Percentiles rank a stretch among this genome's conserved stretches.
Evolutionary conservation across 2,329 filamentous ascomycete species (phyloP).

Genomic region (Helicocarpus griseus): DNA sequence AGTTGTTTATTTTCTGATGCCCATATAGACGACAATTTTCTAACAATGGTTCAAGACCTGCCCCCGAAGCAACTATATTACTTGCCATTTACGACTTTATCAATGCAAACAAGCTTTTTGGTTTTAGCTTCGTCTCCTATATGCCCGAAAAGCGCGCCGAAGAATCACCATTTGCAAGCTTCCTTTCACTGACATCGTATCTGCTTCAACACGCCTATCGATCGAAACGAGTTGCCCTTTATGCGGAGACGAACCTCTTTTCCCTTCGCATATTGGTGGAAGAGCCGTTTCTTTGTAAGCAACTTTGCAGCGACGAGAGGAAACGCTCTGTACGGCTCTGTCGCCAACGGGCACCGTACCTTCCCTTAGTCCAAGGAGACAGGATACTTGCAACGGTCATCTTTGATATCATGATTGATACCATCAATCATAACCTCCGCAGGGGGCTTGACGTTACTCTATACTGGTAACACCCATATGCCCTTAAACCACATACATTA

Average conservation of each 20-base stretch:
- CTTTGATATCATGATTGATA: constrained; percentile 80
- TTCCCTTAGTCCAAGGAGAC: constrained; percentile 64
- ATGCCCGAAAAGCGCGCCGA: constrained; percentile 51
- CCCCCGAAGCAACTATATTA: constrained; percentile 66
- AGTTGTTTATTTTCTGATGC: constrained; percentile 26
- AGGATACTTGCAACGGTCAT: constrained; percentile 66
- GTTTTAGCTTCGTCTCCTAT: constrained; percentile 66
- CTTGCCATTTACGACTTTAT: constrained; percentile 87
- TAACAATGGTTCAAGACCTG: constrained; percentile 51
- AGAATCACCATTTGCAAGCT: constrained; percentile 68
- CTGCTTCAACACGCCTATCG: constrained; percentile 87
- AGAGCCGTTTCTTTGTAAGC: constrained; percentile 71
- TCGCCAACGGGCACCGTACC: constrained; percentile 75
- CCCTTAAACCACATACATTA: background rate
- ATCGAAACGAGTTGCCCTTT: constrained; percentile 65
- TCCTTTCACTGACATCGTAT: constrained; percentile 84
- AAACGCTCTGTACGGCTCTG: constrained; percentile 71
- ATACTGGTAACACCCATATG: constrained; percentile 48
- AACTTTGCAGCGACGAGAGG: constrained; percentile 69
- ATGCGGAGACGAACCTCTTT: constrained; percentile 77
- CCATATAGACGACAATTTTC: constrained; percentile 11
- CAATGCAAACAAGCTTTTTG: constrained; percentile 91
- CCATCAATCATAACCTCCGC: constrained; percentile 86
- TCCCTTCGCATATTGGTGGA: constrained; percentile 79
- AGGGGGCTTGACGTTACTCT: constrained; percentile 74